Evolutionary conservation across 148 eudicot genomes (phyloP).

Genomic region (Spergularia marina): DNA sequence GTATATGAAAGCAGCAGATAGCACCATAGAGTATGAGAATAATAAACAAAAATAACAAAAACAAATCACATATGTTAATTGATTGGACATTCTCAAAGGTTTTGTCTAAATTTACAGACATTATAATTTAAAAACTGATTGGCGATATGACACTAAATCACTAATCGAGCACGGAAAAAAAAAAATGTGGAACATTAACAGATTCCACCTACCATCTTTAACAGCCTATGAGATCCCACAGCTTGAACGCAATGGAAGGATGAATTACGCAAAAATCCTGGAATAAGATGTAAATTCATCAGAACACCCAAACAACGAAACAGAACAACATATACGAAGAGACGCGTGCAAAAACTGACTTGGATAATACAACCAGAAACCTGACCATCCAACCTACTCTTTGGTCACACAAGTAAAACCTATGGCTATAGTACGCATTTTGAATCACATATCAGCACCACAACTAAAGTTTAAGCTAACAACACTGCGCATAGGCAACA

Average conservation of each 20-base stretch:
- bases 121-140: too few species aligned
- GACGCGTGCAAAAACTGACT: too few species aligned
- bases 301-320: not conserved
- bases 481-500: too few species aligned
- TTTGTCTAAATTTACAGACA: not conserved
- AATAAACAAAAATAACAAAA: not conserved
- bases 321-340: not conserved
- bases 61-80: not conserved
- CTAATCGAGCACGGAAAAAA: not conserved
- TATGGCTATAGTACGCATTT: not conserved
- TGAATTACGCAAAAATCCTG: not conserved
- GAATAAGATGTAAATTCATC: conserved; percentile 4
- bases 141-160: not conserved
- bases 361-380: not conserved
- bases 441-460: too few species aligned
- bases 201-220: conserved; percentile 11
- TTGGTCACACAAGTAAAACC: not conserved
- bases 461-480: too few species aligned
- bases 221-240: not conserved
- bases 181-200: too few species aligned
- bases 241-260: not conserved
- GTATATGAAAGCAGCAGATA: not conserved
- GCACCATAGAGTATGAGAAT: not conserved
- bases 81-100: not conserved
- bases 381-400: not conserved